Evolutionary conservation across 2,329 filamentous ascomycete genomes (phyloP).

Genomic region (Helminthosporium solani): DNA sequence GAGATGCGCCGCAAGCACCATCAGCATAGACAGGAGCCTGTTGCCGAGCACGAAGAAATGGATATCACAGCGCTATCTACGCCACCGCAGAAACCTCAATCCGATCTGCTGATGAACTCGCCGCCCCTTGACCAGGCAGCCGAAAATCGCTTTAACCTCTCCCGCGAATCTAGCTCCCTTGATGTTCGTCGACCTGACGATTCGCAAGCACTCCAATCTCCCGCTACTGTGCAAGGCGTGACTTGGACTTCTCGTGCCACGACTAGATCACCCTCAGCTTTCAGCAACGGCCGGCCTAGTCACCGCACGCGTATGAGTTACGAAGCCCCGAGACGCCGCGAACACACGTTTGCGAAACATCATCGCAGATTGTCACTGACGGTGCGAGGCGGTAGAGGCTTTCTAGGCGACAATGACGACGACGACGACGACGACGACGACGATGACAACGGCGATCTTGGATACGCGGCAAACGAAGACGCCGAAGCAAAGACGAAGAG

Average conservation of each 20-base stretch:
- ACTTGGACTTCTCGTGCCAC: slow-evolving; percentile 26
- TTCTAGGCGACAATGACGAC: slow-evolving; percentile 65
- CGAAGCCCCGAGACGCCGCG: slow-evolving; percentile 38
- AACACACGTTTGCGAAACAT: slow-evolving; percentile 34
- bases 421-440: slow-evolving; percentile 91
- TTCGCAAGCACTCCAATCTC: slow-evolving; percentile 26
- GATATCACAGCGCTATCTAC: slow-evolving; percentile 76
- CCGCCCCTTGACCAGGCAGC: slow-evolving; percentile 49
- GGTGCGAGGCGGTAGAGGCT: slow-evolving; percentile 25
- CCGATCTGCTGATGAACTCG: slow-evolving; percentile 69
- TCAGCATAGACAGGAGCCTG: slow-evolving; percentile 20
- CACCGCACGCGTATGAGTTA: slow-evolving; percentile 45
- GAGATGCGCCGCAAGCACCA: slow-evolving; percentile 72
- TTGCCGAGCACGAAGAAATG: slow-evolving; percentile 74
- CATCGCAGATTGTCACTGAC: slow-evolving; percentile 48
- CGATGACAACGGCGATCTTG: slow-evolving; percentile 83
- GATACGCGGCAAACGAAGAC: slow-evolving; percentile 89
- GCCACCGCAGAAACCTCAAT: slow-evolving; percentile 50
- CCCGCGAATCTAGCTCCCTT: slow-evolving; percentile 48
- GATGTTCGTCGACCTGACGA: slow-evolving; percentile 34
- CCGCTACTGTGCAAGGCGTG: slow-evolving; percentile 37
- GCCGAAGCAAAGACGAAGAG: slow-evolving; percentile 90
- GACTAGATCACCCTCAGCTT: slow-evolving; percentile 6
- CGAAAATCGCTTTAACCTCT: slow-evolving; percentile 51
- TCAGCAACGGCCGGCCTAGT: slow-evolving; percentile 23